Percentiles rank a stretch among this genome's conserved stretches.
Evolutionary conservation across 371 early-diverging fungal genomes (phyloP).

Genomic region (Mortierella sp.): DNA sequence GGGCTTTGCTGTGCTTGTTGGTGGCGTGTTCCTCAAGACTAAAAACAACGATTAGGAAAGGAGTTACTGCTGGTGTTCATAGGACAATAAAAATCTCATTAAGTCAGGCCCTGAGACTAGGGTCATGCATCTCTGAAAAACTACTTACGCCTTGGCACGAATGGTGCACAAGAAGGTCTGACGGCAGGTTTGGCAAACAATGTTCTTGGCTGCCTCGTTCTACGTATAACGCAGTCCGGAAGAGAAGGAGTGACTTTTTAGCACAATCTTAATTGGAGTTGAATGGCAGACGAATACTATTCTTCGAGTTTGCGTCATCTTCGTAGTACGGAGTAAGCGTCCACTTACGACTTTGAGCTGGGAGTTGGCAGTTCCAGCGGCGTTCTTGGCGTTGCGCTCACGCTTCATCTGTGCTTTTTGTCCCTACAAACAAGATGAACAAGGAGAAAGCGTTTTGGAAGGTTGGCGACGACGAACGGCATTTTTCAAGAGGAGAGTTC

Average conservation of each 20-base stretch:
- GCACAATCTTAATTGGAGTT: neutral
- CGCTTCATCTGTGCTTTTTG: conserved; percentile 82
- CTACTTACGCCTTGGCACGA: conserved; percentile 75
- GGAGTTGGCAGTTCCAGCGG: conserved; percentile 64
- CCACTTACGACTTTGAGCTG: conserved; percentile 82
- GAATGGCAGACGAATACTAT: too few relatives aligned
- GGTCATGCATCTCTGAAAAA: too few relatives aligned
- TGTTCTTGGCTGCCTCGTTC: conserved; percentile 86
- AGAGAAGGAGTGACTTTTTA: neutral
- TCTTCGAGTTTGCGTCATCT: too few relatives aligned
- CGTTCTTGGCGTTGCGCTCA: conserved; percentile 77
- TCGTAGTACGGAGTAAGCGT: neutral
- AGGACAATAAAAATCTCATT: too few relatives aligned
- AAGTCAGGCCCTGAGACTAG: too few relatives aligned
- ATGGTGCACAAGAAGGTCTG: conserved; percentile 89
- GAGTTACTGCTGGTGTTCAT: too few relatives aligned
- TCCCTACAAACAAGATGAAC: conserved; percentile 43
- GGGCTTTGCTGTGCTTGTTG: conserved; percentile 84
- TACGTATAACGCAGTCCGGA: conserved; percentile 37
- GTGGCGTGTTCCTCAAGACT: conserved; percentile 79
- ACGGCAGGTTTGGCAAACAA: conserved; percentile 81
- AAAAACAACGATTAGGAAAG: too few relatives aligned
- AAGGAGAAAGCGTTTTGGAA: neutral
- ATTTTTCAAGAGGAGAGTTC: too few relatives aligned
- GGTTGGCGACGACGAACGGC: neutral